Evolutionary conservation across 208 protist genomes (phyloP), one percentile per base, ranked within the genome.

Genomic region (Wallacemonas sp.): DNA sequence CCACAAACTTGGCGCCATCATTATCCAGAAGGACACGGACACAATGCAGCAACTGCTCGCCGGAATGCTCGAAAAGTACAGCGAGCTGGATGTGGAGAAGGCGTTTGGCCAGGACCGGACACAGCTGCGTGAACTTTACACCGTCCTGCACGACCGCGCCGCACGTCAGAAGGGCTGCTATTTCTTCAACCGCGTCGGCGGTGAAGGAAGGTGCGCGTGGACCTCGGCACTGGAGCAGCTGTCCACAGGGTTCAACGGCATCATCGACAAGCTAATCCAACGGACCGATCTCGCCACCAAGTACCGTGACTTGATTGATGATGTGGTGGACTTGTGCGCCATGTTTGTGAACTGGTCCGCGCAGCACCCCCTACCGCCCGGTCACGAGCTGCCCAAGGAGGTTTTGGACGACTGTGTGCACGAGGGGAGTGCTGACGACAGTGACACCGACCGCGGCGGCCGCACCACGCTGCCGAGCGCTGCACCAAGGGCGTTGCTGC

Each of bases 341-440:
- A 79, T 82, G 63, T 94, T 91, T 57, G 73, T 91, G 16, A 91
- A 87, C 69, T 94, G 89, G 89, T 71, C 86, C 11, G 79, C 86
- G 46, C 23, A 70, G 28, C 66, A 45, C 18, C 7, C 59, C 2
- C 63, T 87, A 31, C 71, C 73, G 0, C 22, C 66, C 3, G 52
- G 66, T 3, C 70, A 78, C 68, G 69, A 74, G 1, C 64, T 90
- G 22, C 57, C 82, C 12, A 31, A 76, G 1, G 84, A 84, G 22
- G 68, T 91, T 26, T 23, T 89, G 18, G 70, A 52, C 4, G 42
- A 74, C 46, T 86, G 74, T 57, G 67, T 89, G 23, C 77, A 79
- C n/a, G 74, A 86, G 23, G 70, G 74, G 61, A 45, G 72, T 11
- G 61, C n/a, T 11, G 70, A 1, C 2, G 55, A 61, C 29, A 32